These are phyloP conservation scores for Backusella sp. DNA, from an alignment of 192 early-diverging fungal species.

Conservation along the genomic window DNA sequence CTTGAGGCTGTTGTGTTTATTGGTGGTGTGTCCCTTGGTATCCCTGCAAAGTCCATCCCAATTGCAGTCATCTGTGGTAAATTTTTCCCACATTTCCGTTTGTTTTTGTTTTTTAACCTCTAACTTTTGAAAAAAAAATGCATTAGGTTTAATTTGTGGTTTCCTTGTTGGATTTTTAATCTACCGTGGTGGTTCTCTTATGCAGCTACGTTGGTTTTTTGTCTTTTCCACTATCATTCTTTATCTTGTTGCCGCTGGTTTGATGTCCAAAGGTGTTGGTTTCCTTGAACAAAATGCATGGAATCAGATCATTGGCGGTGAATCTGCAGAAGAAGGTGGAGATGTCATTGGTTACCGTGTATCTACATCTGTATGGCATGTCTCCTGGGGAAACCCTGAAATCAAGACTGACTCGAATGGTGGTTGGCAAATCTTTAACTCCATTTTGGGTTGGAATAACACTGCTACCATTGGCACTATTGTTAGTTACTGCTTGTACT, in stretches of 20 bases:
- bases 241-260: conserved; percentile 80
- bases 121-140: too few relatives aligned
- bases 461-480: conserved; percentile 74
- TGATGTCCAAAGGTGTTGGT: conserved; percentile 68
- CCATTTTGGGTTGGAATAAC: conserved; percentile 73
- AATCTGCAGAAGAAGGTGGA: conserved; percentile 40
- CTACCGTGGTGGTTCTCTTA: conserved; percentile 65
- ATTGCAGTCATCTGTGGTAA: conserved; percentile 73
- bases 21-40: conserved; percentile 61
- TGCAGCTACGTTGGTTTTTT: conserved; percentile 81
- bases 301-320: conserved; percentile 63
- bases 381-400: conserved; percentile 49
- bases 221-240: conserved; percentile 67
- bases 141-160: conserved; percentile 53
- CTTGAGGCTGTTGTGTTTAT: conserved; percentile 87
- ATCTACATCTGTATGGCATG: conserved; percentile 35
- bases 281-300: conserved; percentile 68
- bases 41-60: conserved; percentile 64
- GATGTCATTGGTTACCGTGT: conserved; percentile 43
- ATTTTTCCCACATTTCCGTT: background rate
- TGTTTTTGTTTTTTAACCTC: too few relatives aligned
- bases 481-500: conserved; percentile 79
- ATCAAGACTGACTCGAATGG: conserved; percentile 36
- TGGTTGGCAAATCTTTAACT: conserved; percentile 74
- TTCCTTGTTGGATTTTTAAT: conserved; percentile 68